Evolutionary conservation across 768 basidiomycete species (phyloP), one percentile per base, ranked within the genome.

Genomic region (Panaeolus papilionaceus): DNA sequence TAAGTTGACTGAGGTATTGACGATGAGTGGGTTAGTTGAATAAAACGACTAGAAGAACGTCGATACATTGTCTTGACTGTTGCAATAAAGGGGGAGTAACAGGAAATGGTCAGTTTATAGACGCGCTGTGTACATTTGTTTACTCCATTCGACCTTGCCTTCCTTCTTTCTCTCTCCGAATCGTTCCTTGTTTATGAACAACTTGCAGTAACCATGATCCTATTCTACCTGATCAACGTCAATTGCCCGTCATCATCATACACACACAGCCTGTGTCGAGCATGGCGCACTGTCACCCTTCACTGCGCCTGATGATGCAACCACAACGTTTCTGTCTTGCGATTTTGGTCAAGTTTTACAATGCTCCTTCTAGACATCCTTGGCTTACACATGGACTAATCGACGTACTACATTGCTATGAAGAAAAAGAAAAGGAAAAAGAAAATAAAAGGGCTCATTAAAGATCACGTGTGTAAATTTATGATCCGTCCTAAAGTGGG

Each of bases 121-220:
- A 51, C 47, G 47, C 47, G 47, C 12, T 58, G 54, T 58, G 28
- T 58, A 58, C 54, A 37, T 37, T 58, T 58, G 54, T 58, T 58
- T 58, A 33, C 16, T 18, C 18, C 18, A 0, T 44, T 16, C 16
- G 1, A 44, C 42, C 11, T 11, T 10, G 3, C 39, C 39, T 40
- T 40, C 39, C 9, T 40, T 33, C 33, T 2, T 33, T 33, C 33
- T 33, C 33, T 33, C 33, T 33, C 33, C 33, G 33, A 33, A 33
- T 33, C 33, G 33, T 33, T 33, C 33, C 33, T 3, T 33, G 33
- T 33, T 40, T 40, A 40, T 40, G 1, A 40, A 40, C 39, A 40
- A 40, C 39, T 40, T 40, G 39, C 39, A 40, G 39, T 10, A 6
- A 4, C 39, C 39, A 40, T 40, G 39, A 11, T 11, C 39, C 9